phyloP scores from a whole-genome alignment of 2,329 filamentous ascomycete species.

The Cercospora sojina region DNA sequence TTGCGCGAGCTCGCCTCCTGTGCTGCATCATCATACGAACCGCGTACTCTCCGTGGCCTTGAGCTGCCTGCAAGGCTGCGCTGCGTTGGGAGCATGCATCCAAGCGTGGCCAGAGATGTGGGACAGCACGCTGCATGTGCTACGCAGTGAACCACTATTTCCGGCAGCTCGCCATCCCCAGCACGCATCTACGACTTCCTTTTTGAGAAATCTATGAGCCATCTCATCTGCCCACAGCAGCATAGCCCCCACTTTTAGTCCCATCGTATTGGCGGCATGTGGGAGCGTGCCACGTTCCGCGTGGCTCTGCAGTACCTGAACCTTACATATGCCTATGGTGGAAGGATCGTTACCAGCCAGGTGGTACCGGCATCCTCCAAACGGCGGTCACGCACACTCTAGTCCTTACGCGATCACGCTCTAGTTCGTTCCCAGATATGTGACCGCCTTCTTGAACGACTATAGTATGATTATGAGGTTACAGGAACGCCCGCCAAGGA shows the following conservation, averaged over 20 bases:
- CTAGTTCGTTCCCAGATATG: neutral
- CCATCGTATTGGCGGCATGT: constrained; percentile 53
- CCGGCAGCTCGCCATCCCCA: constrained; percentile 12
- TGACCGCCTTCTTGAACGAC: neutral
- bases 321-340: neutral
- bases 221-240: constrained; percentile 37
- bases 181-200: constrained; percentile 30
- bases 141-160: constrained; percentile 22
- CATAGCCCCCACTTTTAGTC: constrained; percentile 48
- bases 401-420: neutral
- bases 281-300: constrained; percentile 19
- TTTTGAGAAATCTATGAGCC: constrained; percentile 15
- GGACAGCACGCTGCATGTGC: constrained; percentile 22
- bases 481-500: neutral
- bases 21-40: constrained; percentile 22
- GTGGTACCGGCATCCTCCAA: neutral
- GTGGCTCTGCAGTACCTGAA: constrained; percentile 1
- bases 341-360: neutral
- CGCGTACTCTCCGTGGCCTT: constrained; percentile 19
- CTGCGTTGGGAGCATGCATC: constrained; percentile 13
- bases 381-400: neutral
- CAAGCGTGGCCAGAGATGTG: constrained; percentile 23
- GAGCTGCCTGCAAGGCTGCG: constrained; percentile 9
- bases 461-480: neutral
- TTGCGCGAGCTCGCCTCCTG: constrained; percentile 1